phyloP scores from a whole-genome alignment of 225 moss, liverwort and hornwort species.

The Pleurozium schreberi region DNA sequence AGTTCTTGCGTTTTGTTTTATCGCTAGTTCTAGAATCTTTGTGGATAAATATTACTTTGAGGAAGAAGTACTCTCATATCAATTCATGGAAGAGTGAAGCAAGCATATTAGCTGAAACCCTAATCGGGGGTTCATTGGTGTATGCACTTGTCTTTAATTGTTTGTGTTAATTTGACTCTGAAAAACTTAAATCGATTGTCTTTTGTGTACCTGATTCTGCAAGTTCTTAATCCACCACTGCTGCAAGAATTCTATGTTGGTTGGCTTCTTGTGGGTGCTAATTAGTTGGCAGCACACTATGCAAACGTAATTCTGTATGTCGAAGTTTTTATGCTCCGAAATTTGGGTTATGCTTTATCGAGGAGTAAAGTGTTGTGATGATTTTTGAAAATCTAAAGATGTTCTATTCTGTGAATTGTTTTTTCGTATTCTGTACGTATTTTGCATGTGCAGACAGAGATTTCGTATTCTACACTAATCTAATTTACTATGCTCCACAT shows the following conservation, averaged over 20 bases:
- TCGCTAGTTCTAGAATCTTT: neutral
- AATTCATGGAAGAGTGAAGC: neutral
- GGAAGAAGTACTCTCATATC: neutral
- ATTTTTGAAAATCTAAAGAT: neutral
- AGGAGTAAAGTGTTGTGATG: neutral
- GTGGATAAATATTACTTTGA: neutral
- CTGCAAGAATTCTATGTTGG: neutral
- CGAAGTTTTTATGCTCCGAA: neutral
- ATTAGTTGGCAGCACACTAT: neutral
- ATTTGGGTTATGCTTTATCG: neutral
- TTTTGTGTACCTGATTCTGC: neutral
- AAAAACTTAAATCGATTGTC: neutral
- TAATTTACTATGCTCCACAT: neutral
- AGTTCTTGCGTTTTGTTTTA: neutral
- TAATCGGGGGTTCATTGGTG: neutral
- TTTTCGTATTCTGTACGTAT: neutral
- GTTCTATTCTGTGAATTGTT: neutral
- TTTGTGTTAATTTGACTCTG: neutral
- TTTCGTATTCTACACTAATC: neutral
- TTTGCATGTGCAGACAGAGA: neutral
- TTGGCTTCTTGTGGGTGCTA: neutral
- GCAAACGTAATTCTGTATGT: neutral
- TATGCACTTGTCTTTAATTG: neutral
- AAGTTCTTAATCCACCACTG: neutral
- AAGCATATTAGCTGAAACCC: neutral